Conservation (phyloP, 495 filamentous ascomycete species). For the Daldinia bambusicola region DNA sequence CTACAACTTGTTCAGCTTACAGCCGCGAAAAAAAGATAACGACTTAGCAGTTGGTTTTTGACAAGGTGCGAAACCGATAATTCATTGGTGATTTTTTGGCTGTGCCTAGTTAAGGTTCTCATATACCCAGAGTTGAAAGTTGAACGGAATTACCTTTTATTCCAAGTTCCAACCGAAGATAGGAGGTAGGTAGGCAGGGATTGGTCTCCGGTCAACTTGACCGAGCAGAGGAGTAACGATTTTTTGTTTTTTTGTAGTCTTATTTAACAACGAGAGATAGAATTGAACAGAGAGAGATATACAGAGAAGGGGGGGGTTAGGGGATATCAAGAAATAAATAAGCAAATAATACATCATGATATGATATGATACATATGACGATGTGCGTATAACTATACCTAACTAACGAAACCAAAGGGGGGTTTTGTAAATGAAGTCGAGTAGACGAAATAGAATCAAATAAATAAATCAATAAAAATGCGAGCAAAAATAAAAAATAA, state of each 20-base stretch:
- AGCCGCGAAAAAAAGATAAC: conserved; percentile 12
- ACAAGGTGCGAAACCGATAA: too few relatives aligned
- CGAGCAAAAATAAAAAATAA: neutral
- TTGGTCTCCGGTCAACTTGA: conserved; percentile 4
- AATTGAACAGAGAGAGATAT: neutral
- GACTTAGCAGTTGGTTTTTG: neutral
- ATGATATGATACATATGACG: conserved; percentile 12
- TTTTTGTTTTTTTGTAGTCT: neutral
- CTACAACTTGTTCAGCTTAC: conserved; percentile 14
- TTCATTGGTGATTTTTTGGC: neutral
- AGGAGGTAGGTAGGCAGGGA: too few relatives aligned
- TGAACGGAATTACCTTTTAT: conserved; percentile 7
- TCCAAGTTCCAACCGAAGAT: neutral
- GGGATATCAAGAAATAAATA: neutral
- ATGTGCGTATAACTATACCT: neutral
- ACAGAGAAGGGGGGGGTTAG: neutral
- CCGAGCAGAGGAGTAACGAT: conserved; percentile 9
- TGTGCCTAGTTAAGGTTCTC: neutral
- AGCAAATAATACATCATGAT: conserved; percentile 19
- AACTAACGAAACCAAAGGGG: neutral
- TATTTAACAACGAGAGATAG: conserved; percentile 14
- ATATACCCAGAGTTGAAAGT: conserved; percentile 5
- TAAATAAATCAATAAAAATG: neutral
- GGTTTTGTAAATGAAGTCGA: neutral
- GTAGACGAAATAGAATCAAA: neutral